Base-by-base conservation (phyloP, 352 stramenopile species). In the Lagenidium sp. region DNA sequence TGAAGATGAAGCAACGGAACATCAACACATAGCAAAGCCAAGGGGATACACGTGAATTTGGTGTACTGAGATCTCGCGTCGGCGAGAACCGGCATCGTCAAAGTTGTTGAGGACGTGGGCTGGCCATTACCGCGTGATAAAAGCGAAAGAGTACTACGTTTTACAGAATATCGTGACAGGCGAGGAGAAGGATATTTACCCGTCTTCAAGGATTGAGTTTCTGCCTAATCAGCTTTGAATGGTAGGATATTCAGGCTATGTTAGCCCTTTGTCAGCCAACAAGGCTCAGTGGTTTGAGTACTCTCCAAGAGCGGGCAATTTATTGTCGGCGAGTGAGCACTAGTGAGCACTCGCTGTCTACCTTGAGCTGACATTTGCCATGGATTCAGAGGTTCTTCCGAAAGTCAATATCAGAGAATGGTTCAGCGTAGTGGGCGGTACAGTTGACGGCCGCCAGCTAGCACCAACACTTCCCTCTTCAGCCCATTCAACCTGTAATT, bases 211-310 rank as follows among this genome's bases (percentile, higher is more conserved):
- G 13, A 74, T 87, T 74, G 83, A 87, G 71, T 87, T 88, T 84
- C 67, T 92, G 76, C 73, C 81, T 72, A 93, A 94, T 94, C 79
- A 94, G 71, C 71, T 82, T 67, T 82, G 47, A 70, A 91, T 82
- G 81, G 83, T 90, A 94, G 58, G 61, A 76, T 93, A 94, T 85
- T n/a, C n/a, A n/a, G n/a, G n/a, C n/a, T n/a, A n/a, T n/a, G n/a
- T n/a, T n/a, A n/a, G n/a, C n/a, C n/a, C n/a, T n/a, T n/a, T n/a
- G n/a, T n/a, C n/a, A n/a, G n/a, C n/a, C n/a, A n/a, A n/a, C n/a
- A n/a, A n/a, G n/a, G n/a, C n/a, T n/a, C n/a, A n/a, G n/a, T n/a
- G n/a, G n/a, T n/a, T n/a, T n/a, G n/a, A n/a, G n/a, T n/a, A n/a
- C n/a, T n/a, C n/a, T n/a, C n/a, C n/a, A n/a, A n/a, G n/a, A n/a